A percentile compares a stretch with the other conserved stretches of the same genome.
Conservation (phyloP, 2,329 filamentous ascomycete species). For the Arthrinium phaeospermum region DNA sequence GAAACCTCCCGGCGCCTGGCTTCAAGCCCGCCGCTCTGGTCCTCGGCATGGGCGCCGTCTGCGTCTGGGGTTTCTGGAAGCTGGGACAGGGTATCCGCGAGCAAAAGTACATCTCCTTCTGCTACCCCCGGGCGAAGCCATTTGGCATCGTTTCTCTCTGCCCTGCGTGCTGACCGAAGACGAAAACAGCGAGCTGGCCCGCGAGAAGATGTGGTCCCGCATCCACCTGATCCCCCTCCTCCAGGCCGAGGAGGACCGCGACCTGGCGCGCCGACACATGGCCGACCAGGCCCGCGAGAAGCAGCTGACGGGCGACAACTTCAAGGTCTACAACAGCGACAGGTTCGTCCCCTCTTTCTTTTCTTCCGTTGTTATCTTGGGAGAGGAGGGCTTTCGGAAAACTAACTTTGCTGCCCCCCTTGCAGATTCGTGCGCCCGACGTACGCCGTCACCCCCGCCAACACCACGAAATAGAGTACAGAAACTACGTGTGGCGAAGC, state of each 20-base stretch:
- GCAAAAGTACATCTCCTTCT: constrained; percentile 72
- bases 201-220: constrained; percentile 98
- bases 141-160: background rate
- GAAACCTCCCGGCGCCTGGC: constrained; percentile 89
- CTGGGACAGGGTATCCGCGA: constrained; percentile 83
- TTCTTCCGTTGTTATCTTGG: background rate
- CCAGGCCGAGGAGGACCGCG: constrained; percentile 95
- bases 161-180: background rate
- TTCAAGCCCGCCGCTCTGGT: constrained; percentile 86
- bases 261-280: constrained; percentile 84
- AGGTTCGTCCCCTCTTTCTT: constrained; percentile 65
- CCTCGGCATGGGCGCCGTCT: constrained; percentile 75
- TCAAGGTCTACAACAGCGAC: constrained; percentile 86
- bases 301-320: constrained; percentile 83
- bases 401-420: too few relatives aligned
- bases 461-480: constrained; percentile 59
- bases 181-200: constrained; percentile 77
- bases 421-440: constrained; percentile 81
- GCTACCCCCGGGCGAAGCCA: background rate
- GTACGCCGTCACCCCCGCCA: constrained; percentile 73
- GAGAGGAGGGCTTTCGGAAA: too few relatives aligned
- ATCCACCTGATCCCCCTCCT: constrained; percentile 93
- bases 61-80: constrained; percentile 91
- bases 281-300: constrained; percentile 91
- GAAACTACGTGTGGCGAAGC: background rate